These are phyloP conservation scores for Penicillium janthinellum DNA, from an alignment of 2,329 filamentous ascomycete genomes.

Conservation along the genomic window DNA sequence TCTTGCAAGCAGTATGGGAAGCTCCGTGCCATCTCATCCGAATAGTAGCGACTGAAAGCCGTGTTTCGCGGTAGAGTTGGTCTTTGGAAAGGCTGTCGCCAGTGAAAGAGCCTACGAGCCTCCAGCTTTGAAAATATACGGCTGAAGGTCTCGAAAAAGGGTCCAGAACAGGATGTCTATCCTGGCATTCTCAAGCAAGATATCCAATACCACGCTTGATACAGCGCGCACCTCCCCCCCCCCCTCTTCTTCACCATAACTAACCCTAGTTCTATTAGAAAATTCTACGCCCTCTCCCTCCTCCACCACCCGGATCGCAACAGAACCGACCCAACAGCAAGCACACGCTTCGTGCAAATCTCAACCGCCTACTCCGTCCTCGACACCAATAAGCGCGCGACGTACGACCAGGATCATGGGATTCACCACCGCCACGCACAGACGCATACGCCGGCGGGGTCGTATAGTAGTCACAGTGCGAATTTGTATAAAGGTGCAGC, in stretches of 20 bases:
- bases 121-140: not conserved
- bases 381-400: conserved; percentile 69
- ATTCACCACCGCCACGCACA: conserved; percentile 38
- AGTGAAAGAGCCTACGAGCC: not conserved
- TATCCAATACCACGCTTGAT: not conserved
- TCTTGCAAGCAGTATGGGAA: not conserved
- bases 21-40: not conserved
- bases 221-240: not conserved
- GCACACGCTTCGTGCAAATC: conserved; percentile 77
- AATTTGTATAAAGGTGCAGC: conserved; percentile 34
- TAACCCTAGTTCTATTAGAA: conserved; percentile 32
- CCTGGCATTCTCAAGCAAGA: not conserved
- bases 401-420: conserved; percentile 70
- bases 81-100: not conserved
- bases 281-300: conserved; percentile 91
- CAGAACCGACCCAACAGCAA: conserved; percentile 70
- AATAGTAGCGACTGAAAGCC: not conserved
- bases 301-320: conserved; percentile 91
- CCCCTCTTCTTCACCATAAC: not conserved
- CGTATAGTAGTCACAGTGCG: conserved; percentile 56
- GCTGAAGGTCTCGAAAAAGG: not conserved
- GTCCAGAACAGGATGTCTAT: not conserved
- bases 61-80: not conserved
- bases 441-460: conserved; percentile 40
- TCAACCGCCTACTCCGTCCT: conserved; percentile 82